A percentile compares a stretch with the other conserved stretches of the same genome.
These are phyloP conservation scores for Paxillus rubicundulus DNA, from an alignment of 768 basidiomycete species.

Conservation along the genomic window DNA sequence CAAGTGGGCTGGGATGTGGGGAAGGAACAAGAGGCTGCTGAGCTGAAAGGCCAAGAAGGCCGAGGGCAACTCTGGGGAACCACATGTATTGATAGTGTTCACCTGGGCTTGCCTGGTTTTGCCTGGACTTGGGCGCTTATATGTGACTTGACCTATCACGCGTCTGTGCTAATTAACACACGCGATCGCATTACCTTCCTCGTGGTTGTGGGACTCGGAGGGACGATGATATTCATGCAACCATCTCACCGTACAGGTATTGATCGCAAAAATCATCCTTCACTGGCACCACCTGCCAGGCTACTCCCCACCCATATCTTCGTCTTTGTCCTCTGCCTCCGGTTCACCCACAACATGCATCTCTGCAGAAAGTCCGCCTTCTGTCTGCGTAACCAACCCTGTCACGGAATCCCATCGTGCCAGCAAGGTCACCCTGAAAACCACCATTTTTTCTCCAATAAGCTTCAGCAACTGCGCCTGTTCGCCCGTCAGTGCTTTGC, in stretches of 20 bases:
- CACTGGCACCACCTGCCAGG: conserved; percentile 1
- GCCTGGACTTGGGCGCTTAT: too few species aligned
- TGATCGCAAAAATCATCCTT: background rate
- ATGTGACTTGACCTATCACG: too few species aligned
- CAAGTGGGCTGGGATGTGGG: background rate
- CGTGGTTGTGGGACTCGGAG: background rate
- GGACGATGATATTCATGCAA: background rate
- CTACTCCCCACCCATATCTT: conserved; percentile 54
- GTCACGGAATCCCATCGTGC: conserved; percentile 70
- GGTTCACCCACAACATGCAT: conserved; percentile 31
- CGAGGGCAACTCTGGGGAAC: conserved; percentile 39
- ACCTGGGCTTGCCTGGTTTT: background rate
- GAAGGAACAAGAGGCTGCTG: conserved; percentile 44
- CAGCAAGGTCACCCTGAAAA: conserved; percentile 69
- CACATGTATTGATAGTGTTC: conserved; percentile 37
- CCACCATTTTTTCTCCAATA: conserved; percentile 85
- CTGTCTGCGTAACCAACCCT: conserved; percentile 62
- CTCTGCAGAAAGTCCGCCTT: conserved; percentile 38
- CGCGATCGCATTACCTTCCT: background rate
- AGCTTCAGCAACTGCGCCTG: conserved; percentile 93
- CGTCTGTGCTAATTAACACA: background rate
- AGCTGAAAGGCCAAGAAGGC: conserved; percentile 53
- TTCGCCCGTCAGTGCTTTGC: conserved; percentile 75
- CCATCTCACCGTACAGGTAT: background rate
- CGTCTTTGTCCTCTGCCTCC: conserved; percentile 37